Conservation (phyloP, 2,329 filamentous ascomycete genomes). For the Grosmannia huntii region DNA sequence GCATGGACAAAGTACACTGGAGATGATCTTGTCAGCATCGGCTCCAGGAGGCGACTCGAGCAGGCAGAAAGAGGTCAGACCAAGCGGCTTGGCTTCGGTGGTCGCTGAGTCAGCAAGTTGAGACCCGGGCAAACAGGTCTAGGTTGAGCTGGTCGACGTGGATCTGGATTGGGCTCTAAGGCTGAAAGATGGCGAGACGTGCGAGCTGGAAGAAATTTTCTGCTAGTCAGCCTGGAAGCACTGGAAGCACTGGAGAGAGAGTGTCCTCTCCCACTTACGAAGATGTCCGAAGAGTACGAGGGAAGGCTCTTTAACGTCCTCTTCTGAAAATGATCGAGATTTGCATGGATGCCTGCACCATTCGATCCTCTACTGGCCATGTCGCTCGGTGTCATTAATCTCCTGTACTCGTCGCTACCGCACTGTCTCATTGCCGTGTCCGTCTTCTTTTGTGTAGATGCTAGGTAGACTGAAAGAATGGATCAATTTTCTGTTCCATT, state of each 20-base stretch:
- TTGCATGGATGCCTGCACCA: conserved; percentile 13
- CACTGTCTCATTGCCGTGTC: too few relatives aligned
- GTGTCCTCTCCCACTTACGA: too few relatives aligned
- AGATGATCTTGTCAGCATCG: conserved; percentile 75
- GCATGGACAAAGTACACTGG: neutral
- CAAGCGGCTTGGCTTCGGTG: conserved; percentile 67
- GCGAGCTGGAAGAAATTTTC: too few relatives aligned
- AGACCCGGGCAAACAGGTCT: neutral
- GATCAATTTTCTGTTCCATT: too few relatives aligned
- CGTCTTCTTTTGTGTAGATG: too few relatives aligned
- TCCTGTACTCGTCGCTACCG: too few relatives aligned
- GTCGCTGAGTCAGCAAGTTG: neutral
- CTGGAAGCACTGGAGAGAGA: too few relatives aligned
- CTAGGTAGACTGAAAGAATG: too few relatives aligned
- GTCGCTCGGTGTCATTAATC: conserved; percentile 10
- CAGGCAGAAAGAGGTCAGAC: conserved; percentile 79
- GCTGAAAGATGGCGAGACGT: too few relatives aligned
- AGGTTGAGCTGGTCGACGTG: conserved; percentile 13
- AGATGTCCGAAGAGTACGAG: too few relatives aligned
- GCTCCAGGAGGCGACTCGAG: conserved; percentile 62
- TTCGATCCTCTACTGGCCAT: conserved; percentile 7
- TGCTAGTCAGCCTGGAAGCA: neutral
- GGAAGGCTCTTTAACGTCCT: conserved; percentile 14
- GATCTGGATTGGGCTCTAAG: conserved; percentile 14
- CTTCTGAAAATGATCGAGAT: conserved; percentile 13